phyloP scores from a whole-genome alignment of 2,329 filamentous ascomycete genomes.

The Orbilia oligospora region DNA sequence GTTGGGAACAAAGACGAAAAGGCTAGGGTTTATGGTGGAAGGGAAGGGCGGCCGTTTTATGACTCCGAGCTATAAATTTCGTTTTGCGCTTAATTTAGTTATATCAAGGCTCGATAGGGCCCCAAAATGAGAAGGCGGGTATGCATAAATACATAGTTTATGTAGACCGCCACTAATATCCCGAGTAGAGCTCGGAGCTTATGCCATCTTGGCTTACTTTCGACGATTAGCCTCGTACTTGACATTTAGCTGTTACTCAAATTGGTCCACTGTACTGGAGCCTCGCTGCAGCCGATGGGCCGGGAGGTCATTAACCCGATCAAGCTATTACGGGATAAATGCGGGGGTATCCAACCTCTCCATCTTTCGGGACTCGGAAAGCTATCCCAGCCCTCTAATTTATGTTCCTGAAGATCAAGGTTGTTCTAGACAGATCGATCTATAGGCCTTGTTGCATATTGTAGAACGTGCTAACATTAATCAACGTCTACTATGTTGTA shows the following conservation, averaged over 20 bases:
- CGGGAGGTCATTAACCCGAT: conserved; percentile 35
- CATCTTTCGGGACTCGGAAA: conserved; percentile 33
- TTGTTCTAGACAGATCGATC: conserved; percentile 31
- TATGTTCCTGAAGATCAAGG: conserved; percentile 59
- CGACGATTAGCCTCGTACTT: neutral
- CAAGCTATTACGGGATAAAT: neutral
- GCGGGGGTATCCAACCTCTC: conserved; percentile 19
- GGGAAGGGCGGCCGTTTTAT: neutral
- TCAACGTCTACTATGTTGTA: conserved; percentile 13
- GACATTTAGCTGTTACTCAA: conserved; percentile 26
- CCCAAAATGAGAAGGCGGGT: conserved; percentile 28
- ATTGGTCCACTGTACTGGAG: conserved; percentile 12
- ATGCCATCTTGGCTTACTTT: conserved; percentile 29
- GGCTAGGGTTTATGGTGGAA: neutral
- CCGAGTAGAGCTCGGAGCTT: conserved; percentile 21
- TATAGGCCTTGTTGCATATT: conserved; percentile 41
- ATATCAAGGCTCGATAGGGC: neutral
- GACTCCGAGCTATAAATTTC: neutral
- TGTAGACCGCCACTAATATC: conserved; percentile 11
- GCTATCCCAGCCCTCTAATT: conserved; percentile 32
- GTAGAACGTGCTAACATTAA: conserved; percentile 31
- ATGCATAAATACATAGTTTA: neutral
- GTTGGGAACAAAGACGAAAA: conserved; percentile 18
- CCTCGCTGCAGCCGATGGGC: conserved; percentile 21
- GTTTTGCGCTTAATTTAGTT: conserved; percentile 16